Evolutionary conservation across 2,329 filamentous ascomycete genomes (phyloP).

Genomic region (Exophiala phaeomuriformis): DNA sequence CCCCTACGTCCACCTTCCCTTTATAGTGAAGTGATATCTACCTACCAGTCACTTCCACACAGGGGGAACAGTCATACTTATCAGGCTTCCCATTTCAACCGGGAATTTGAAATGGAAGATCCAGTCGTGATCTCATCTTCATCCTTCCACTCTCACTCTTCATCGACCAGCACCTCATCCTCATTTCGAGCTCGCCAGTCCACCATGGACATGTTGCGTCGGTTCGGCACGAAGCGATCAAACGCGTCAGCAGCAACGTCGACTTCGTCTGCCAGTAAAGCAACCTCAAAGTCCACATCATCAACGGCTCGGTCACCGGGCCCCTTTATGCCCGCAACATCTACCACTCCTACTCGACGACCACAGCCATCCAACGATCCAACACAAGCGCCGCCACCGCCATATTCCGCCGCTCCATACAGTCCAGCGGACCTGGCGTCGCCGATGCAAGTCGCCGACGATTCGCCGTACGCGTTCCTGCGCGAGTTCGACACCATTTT

Average conservation of each 20-base stretch:
- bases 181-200: constrained; percentile 1
- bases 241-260: not conserved
- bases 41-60: too few species aligned
- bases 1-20: too few species aligned
- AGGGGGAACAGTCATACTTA: too few species aligned
- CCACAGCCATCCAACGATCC: not conserved
- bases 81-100: not conserved
- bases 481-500: constrained; percentile 77
- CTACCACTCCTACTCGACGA: constrained; percentile 15
- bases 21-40: too few species aligned
- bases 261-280: not conserved
- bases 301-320: not conserved
- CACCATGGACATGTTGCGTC: constrained; percentile 17
- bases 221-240: constrained; percentile 14
- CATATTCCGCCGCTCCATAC: constrained; percentile 20
- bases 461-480: constrained; percentile 71
- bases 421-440: constrained; percentile 7
- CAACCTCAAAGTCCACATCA: not conserved
- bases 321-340: constrained; percentile 2
- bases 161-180: not conserved
- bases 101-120: constrained; percentile 3
- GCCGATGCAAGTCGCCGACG: constrained; percentile 33
- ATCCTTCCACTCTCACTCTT: constrained; percentile 13
- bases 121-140: constrained; percentile 5
- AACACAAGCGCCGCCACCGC: constrained; percentile 20